Evolutionary conservation across 1,284 basidiomycete genomes (phyloP).

Genomic region (Termitomyces sp.): DNA sequence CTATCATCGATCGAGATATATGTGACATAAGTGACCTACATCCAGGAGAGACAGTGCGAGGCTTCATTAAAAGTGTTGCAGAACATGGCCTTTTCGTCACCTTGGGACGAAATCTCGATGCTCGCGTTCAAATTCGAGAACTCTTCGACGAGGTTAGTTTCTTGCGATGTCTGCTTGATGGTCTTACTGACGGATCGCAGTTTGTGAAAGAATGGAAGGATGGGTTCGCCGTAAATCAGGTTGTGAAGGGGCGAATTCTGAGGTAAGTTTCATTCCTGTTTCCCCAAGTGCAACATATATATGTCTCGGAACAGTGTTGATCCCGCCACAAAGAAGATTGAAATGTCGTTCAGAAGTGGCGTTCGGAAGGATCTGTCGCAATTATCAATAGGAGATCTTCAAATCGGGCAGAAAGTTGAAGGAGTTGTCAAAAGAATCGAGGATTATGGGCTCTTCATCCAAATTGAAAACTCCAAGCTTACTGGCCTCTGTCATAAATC

Average conservation of each 20-base stretch:
- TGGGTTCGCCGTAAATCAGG: slow-evolving; percentile 75
- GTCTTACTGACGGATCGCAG: slow-evolving; percentile 32
- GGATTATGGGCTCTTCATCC: slow-evolving; percentile 89
- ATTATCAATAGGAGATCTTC: slow-evolving; percentile 55
- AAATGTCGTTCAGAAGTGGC: slow-evolving; percentile 78
- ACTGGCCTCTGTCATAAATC: slow-evolving; percentile 94
- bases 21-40: slow-evolving; percentile 60
- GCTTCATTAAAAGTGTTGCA: slow-evolving; percentile 85
- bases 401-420: slow-evolving; percentile 71
- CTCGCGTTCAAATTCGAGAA: slow-evolving; percentile 91
- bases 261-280: slow-evolving; percentile 39
- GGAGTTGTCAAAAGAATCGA: slow-evolving; percentile 76
- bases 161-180: not conserved
- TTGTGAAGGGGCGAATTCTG: slow-evolving; percentile 83
- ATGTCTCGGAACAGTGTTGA: slow-evolving; percentile 49
- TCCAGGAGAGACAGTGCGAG: slow-evolving; percentile 72
- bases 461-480: slow-evolving; percentile 78
- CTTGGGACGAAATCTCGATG: slow-evolving; percentile 79
- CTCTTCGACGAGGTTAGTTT: slow-evolving; percentile 79
- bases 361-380: slow-evolving; percentile 35
- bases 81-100: slow-evolving; percentile 91
- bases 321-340: slow-evolving; percentile 67
- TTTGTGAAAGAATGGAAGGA: slow-evolving; percentile 95
- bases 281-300: slow-evolving; percentile 7
- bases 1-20: slow-evolving; percentile 69